A percentile compares a stretch with the other conserved stretches of the same genome.
Conservation (phyloP, 225 moss, liverwort and hornwort genomes). For the Physcomitrellopsis africana region DNA sequence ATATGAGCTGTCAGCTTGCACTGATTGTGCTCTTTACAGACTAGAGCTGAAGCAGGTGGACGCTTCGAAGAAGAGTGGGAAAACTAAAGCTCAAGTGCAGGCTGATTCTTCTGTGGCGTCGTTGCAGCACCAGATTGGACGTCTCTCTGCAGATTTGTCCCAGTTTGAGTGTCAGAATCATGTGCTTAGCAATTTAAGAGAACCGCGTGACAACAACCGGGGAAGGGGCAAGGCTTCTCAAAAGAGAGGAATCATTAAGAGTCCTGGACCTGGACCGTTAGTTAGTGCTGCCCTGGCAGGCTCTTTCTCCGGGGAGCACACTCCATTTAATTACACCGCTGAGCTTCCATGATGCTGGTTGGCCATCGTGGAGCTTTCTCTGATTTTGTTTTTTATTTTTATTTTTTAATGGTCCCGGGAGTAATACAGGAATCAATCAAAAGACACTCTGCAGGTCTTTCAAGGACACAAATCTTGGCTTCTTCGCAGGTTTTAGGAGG, state of each 20-base stretch:
- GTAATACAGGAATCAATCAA: slow-evolving; percentile 14
- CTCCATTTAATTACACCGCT: slow-evolving; percentile 64
- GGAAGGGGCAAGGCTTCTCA: slow-evolving; percentile 49
- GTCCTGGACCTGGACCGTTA: slow-evolving; percentile 46
- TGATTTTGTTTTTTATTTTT: too few species aligned
- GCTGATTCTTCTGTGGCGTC: slow-evolving; percentile 53
- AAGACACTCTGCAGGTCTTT: background rate
- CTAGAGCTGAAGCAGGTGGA: slow-evolving; percentile 67
- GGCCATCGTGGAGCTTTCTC: background rate
- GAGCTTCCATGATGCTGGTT: slow-evolving; percentile 52
- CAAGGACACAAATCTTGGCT: slow-evolving; percentile 3
- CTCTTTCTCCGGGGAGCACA: slow-evolving; percentile 48
- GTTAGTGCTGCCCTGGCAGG: slow-evolving; percentile 50
- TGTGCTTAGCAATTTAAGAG: slow-evolving; percentile 28
- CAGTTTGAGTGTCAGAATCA: slow-evolving; percentile 48
- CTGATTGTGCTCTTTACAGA: slow-evolving; percentile 59
- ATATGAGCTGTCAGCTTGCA: slow-evolving; percentile 55
- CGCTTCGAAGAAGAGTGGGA: slow-evolving; percentile 46
- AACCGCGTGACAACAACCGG: slow-evolving; percentile 36
- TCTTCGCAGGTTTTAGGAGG: slow-evolving; percentile 18
- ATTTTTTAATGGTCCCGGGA: slow-evolving; percentile 8
- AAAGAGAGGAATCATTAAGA: slow-evolving; percentile 38
- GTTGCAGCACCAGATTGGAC: slow-evolving; percentile 64
- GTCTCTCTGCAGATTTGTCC: slow-evolving; percentile 54
- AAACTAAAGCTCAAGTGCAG: slow-evolving; percentile 27